Evolutionary conservation across 768 basidiomycete species (phyloP).

Genomic region (Agrocybe pediades): DNA sequence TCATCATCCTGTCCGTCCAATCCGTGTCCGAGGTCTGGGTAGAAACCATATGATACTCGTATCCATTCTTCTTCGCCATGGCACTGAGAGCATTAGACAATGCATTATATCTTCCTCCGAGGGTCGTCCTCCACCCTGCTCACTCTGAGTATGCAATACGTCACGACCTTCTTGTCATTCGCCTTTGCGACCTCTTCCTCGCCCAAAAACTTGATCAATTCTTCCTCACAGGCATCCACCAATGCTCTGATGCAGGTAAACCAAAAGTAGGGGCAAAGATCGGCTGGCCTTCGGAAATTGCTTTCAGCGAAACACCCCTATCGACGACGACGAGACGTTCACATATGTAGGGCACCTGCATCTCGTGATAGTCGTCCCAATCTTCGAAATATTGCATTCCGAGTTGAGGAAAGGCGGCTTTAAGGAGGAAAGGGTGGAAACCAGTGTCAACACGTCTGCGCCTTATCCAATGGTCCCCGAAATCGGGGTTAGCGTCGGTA

Average conservation of each 20-base stretch:
- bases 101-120: conserved; percentile 49
- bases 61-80: conserved; percentile 52
- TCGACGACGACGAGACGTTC: conserved; percentile 81
- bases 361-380: conserved; percentile 73
- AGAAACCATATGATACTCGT: conserved; percentile 57
- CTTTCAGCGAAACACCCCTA: conserved; percentile 57
- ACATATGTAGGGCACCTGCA: conserved; percentile 72
- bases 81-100: conserved; percentile 59
- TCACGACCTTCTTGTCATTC: conserved; percentile 38
- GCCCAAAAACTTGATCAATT: conserved; percentile 46
- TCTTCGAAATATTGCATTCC: conserved; percentile 71
- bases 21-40: conserved; percentile 46
- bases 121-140: conserved; percentile 45
- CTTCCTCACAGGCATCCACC: conserved; percentile 68
- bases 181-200: conserved; percentile 24
- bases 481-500: conserved; percentile 42
- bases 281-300: conserved; percentile 33
- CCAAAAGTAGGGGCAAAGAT: conserved; percentile 45
- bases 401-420: conserved; percentile 74
- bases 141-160: conserved; percentile 53
- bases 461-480: conserved; percentile 34
- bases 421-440: conserved; percentile 72
- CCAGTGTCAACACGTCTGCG: conserved; percentile 58
- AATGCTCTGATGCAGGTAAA: conserved; percentile 49
- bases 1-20: conserved; percentile 65